These are phyloP conservation scores for Agapanthus africanus DNA, from an alignment of 106 monocot species.

Conservation along the genomic window DNA sequence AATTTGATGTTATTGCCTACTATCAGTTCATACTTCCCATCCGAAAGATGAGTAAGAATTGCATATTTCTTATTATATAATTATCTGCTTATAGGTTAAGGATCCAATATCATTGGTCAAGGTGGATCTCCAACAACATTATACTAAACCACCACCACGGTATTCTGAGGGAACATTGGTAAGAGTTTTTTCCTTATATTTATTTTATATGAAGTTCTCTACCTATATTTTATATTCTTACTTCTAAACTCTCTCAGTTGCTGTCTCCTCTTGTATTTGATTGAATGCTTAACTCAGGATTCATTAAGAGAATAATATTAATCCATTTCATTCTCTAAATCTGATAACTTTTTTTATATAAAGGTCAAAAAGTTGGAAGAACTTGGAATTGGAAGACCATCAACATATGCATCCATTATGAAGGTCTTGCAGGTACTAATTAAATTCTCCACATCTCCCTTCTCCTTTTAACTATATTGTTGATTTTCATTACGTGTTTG, in stretches of 20 bases:
- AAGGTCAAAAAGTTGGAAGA: conserved; percentile 97
- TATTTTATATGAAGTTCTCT: not conserved
- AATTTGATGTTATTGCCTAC: too few relatives aligned
- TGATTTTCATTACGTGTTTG: not conserved
- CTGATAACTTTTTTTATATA: not conserved
- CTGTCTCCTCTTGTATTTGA: not conserved
- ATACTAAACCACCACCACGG: conserved; percentile 73
- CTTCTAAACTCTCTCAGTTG: not conserved
- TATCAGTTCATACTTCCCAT: not conserved
- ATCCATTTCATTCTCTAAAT: not conserved
- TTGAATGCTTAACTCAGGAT: not conserved
- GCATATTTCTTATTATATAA: conserved; percentile 8
- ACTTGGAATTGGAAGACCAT: conserved; percentile 98
- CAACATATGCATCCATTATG: conserved; percentile 90
- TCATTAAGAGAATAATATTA: not conserved
- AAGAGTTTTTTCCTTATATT: conserved; percentile 16
- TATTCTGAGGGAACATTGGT: conserved; percentile 93
- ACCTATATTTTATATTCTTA: not conserved
- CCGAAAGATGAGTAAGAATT: not conserved
- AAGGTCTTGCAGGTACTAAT: conserved; percentile 79
- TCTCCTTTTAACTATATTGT: not conserved
- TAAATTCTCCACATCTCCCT: not conserved
- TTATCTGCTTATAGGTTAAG: conserved; percentile 40
- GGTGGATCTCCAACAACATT: conserved; percentile 54
- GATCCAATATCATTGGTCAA: conserved; percentile 43